phyloP scores from a whole-genome alignment of 139 green algal species.

The Edaphochlamys debaryana region DNA sequence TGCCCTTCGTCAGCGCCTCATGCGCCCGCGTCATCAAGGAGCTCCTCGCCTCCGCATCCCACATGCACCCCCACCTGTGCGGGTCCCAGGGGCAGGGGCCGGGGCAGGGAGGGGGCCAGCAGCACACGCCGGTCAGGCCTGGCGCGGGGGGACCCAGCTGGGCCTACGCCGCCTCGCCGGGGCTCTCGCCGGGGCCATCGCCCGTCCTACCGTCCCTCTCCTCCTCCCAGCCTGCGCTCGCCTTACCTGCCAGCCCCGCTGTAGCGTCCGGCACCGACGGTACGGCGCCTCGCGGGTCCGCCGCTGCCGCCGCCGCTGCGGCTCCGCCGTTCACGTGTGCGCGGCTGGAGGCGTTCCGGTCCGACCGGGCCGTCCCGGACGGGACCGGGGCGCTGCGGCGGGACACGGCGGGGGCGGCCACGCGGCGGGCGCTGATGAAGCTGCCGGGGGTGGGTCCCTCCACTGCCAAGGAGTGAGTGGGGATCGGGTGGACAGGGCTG shows the following conservation, averaged over 20 bases:
- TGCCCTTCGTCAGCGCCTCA: slow-evolving; percentile 26
- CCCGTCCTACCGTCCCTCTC: too few relatives aligned
- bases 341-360: slow-evolving; percentile 15
- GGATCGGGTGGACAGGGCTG: neutral
- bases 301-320: neutral
- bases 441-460: neutral
- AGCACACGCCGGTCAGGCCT: too few relatives aligned
- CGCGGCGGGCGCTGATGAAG: slow-evolving; percentile 14
- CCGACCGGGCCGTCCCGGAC: slow-evolving; percentile 13
- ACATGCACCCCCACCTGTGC: too few relatives aligned
- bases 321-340: slow-evolving; percentile 3
- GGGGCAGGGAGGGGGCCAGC: too few relatives aligned
- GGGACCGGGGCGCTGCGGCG: neutral
- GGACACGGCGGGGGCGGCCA: neutral
- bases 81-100: too few relatives aligned
- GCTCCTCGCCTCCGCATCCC: neutral
- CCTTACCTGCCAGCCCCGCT: too few relatives aligned
- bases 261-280: too few relatives aligned
- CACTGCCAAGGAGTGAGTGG: slow-evolving; percentile 12
- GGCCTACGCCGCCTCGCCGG: too few relatives aligned
- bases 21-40: neutral
- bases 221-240: too few relatives aligned
- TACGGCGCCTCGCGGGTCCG: too few relatives aligned
- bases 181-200: too few relatives aligned
- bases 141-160: too few relatives aligned